Base-by-base conservation (phyloP, 495 filamentous ascomycete species). In the Xylaria castorea region DNA sequence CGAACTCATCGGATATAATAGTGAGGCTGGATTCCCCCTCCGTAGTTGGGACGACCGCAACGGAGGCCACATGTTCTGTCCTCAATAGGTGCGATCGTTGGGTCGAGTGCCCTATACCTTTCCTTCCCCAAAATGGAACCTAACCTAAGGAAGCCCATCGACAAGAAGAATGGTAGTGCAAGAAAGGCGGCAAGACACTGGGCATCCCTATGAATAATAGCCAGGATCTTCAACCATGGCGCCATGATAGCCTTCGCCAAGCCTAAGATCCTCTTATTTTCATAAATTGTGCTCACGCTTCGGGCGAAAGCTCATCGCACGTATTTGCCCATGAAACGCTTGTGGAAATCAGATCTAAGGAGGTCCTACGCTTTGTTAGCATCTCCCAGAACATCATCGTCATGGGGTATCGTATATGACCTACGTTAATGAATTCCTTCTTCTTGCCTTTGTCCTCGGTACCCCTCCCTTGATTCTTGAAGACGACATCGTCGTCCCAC, bases 401-500 rank as follows among this genome's bases (percentile, higher is more conserved):
- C 48, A 7, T 25, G n/a, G 40, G 16, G 27, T 66, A 44, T 16
- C 2, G n/a, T 6, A 12, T 44, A 27, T 32, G 16, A 82, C 90
- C 80, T 83, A 94, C 92, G 78, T 99, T 99, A 79, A 99, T 93
- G 86, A 98, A 99, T 83, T 97, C 94, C 83, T 94, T 97, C 82
- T 89, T 91, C 84, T 95, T 94, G 61, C 87, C 86, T 83, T 92
- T 94, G 68, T 97, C 94, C 77, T 97, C 96, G 12, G 94, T 97
- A 4, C 96, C 96, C 58, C 97, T 89, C 42, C 95, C 96, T 82
- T 98, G 96, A 81, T 99, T 99, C 85, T 97, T 97, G 84, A 99
- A 99, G 22, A 99, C 94, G n/a, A 99, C 96, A 84, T 99, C 96
- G 73, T 99, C 96, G 75, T 99, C 96, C 96, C 96, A 99, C 78